Base-by-base conservation (phyloP, 2,329 filamentous ascomycete genomes). In the Aspergillus fijiensis region DNA sequence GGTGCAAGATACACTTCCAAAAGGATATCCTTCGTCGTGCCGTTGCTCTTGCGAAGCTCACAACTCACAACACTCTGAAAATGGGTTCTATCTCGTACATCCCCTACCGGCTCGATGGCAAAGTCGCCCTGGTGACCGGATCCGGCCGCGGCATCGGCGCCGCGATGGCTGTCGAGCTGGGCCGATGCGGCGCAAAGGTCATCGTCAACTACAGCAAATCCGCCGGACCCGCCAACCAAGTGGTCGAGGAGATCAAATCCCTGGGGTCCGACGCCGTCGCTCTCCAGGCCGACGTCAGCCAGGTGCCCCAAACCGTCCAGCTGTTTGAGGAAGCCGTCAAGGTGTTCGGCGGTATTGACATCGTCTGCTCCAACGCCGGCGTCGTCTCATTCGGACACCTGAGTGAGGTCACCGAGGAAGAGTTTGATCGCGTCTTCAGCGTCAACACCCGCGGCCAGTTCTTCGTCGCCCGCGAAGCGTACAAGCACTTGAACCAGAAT, bases 401-500 rank as follows among this genome's bases (percentile, higher is more conserved):
- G 31, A 66, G 67, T n/a, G 70, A 72, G 14, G 68, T 70, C 1
- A 69, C 70, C 3, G 61, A 73, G 12, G 67, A 69, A 3, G 72
- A 73, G 33, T 75, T 74, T 60, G 69, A 87, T 74, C 80, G 81
- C 45, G 84, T 87, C 59, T 85, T 87, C 73, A 79, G 78, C 71
- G 81, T 87, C 72, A 87, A 87, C 79, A 86, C 84, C 39, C 82
- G 85, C 50, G 85, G 83, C 45, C 85, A 87, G 70, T 87, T 87
- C 78, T 87, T 87, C 74, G 85, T 87, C 60, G 84, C 83, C 58
- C 76, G 85, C 81, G 76, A 86, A 77, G 89, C 85, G 6, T 89
- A 89, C 76, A 88, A 88, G 78, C 80, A 90, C 77, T 83, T 90
- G 64, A 82, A 87, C 71, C 80, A 84, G 49, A 87, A 89, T 59